A percentile compares a stretch with the other conserved stretches of the same genome.
These are phyloP conservation scores for Diaporthe sp. DNA, from an alignment of 2,329 filamentous ascomycete species.

Conservation along the genomic window DNA sequence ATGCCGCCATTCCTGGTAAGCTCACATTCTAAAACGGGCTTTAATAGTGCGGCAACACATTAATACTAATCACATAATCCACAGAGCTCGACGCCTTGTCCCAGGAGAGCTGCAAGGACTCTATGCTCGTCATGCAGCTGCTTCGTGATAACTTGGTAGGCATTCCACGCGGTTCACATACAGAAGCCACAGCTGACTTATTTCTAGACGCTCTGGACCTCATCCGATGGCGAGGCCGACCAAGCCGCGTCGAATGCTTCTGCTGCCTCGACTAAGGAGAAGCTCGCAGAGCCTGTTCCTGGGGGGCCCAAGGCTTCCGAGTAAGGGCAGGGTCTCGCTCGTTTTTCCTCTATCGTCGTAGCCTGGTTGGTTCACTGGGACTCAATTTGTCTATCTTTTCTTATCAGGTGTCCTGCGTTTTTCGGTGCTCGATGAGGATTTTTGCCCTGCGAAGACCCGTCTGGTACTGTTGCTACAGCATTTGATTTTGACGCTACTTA, in stretches of 20 bases:
- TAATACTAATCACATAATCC: constrained; percentile 31
- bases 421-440: no score
- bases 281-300: constrained; percentile 61
- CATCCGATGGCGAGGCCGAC: constrained; percentile 92
- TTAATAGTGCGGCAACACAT: no score
- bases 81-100: constrained; percentile 94
- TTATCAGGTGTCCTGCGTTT: no score
- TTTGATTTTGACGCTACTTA: no score
- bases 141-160: constrained; percentile 94
- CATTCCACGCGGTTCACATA: background rate
- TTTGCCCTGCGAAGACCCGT: no score
- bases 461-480: no score
- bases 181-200: constrained; percentile 45
- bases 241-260: constrained; percentile 61
- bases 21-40: no score
- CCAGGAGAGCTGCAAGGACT: constrained; percentile 99
- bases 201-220: constrained; percentile 96
- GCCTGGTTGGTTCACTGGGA: constrained; percentile 54
- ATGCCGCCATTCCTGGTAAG: constrained; percentile 88
- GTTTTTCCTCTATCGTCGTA: constrained; percentile 51
- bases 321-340: constrained; percentile 55
- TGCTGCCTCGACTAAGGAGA: constrained; percentile 60
- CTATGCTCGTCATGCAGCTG: constrained; percentile 98
- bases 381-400: no score
- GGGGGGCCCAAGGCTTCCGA: constrained; percentile 78